Evolutionary conservation across 1,284 basidiomycete species (phyloP), one percentile per base, ranked within the genome.

Genomic region (Trichosporon faecale): DNA sequence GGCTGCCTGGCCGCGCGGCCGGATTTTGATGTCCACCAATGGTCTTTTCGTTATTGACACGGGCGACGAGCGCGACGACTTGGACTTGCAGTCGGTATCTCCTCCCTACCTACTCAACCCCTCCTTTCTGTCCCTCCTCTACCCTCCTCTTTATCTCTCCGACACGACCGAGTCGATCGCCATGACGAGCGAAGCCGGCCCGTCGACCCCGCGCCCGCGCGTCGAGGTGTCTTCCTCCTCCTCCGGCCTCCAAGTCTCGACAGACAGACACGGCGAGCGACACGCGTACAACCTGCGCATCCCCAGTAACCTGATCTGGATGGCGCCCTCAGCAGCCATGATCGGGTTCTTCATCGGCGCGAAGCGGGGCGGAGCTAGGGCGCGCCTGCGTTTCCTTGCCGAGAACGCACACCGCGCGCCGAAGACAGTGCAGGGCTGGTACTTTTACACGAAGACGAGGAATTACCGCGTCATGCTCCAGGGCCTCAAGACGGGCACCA

Each of bases 371-470:
- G 83, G 79, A 8, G 70, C 72, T 2, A 63, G 72, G 44, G 82
- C 83, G 21, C 76, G 82, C 64, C 66, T 83, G 64, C 68, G 79
- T 23, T 84, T 82, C 69, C 71, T 84, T 64, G 83, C 81, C 23
- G 83, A 84, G 75, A 84, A 84, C 68, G 82, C 81, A 8, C 83
- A 84, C 73, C 65, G 83, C 33, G 78, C 75, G 63, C 83, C 83
- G 29, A 82, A 72, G 69, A 83, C 83, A 0, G 73, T 82, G 14
- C 80, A 82, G 70, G 83, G 83, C 69, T 83, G 81, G 82, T 84
- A 84, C 76, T 84, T 82, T 65, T 84, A 84, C 75, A 80, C 81
- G 63, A 83, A 83, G 73, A 83, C 83, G 1, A 75, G 83, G 55
- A 84, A 84, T 65, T 84, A 84, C 72, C 76, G 79, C 31, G 76